A percentile compares a stretch with the other conserved stretches of the same genome.
phyloP scores from a whole-genome alignment of 2,329 filamentous ascomycete genomes.

The Penicillium expansum region DNA sequence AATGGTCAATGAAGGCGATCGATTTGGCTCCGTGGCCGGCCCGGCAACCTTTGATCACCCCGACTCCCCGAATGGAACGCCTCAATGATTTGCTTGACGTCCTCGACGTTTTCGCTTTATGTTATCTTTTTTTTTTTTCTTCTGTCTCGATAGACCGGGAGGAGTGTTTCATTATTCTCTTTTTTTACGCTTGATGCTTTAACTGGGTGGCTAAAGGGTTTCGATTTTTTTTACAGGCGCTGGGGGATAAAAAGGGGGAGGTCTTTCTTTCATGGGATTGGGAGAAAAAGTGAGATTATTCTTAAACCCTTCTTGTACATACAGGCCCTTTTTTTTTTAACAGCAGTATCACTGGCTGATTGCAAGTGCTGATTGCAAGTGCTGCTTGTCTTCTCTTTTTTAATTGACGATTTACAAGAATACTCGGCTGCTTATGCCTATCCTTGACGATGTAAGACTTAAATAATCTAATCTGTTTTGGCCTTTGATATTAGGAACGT shows the following conservation, averaged over 20 bases:
- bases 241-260: conserved; percentile 18
- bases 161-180: conserved; percentile 13
- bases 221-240: conserved; percentile 19
- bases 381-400: conserved; percentile 5
- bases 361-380: conserved; percentile 5
- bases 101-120: conserved; percentile 1
- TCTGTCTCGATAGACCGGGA: conserved; percentile 37
- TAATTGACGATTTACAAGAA: conserved; percentile 4
- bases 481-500: too few species aligned
- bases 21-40: conserved; percentile 30
- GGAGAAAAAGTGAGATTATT: conserved; percentile 22
- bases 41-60: conserved; percentile 31
- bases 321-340: conserved; percentile 18
- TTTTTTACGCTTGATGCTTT: conserved; percentile 18
- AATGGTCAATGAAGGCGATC: conserved; percentile 33
- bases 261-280: conserved; percentile 13
- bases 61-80: conserved; percentile 33
- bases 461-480: too few species aligned
- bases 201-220: conserved; percentile 26
- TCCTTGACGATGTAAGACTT: too few species aligned
- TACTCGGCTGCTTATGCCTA: background rate
- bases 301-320: conserved; percentile 29
- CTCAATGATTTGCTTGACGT: conserved; percentile 26
- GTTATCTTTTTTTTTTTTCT: conserved; percentile 17
- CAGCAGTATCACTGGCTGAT: conserved; percentile 11